Evolutionary conservation across 768 basidiomycete species (phyloP).

Genomic region (Nevesoporus exiguus): DNA sequence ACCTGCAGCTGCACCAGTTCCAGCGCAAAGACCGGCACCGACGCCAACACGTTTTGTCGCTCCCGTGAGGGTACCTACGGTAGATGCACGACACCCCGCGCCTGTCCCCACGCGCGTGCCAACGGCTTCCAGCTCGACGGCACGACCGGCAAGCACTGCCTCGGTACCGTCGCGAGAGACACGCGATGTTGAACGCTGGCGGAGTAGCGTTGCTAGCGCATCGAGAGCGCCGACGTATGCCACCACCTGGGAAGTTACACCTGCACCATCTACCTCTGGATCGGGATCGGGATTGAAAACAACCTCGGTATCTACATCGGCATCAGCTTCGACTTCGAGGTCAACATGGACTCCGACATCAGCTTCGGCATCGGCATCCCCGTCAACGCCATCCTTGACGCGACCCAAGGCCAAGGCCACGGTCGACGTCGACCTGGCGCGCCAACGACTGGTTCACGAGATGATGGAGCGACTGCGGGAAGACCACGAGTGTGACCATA

Average conservation of each 20-base stretch:
- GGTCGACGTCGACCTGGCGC: background rate
- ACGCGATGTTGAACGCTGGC: background rate
- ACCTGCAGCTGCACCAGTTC: background rate
- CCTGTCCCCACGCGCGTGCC: background rate
- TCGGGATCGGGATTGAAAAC: too few relatives aligned
- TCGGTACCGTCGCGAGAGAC: background rate
- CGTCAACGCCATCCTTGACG: background rate
- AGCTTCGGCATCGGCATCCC: background rate
- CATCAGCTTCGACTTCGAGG: background rate
- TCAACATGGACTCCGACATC: background rate
- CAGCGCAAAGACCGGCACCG: background rate
- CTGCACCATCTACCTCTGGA: too few relatives aligned
- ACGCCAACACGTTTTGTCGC: background rate
- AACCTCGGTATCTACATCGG: background rate
- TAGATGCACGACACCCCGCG: background rate
- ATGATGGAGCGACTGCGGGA: slow-evolving; percentile 40
- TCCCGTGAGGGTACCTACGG: background rate
- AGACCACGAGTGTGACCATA: slow-evolving; percentile 52
- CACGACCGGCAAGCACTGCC: background rate
- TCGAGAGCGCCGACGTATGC: background rate
- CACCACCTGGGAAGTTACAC: too few relatives aligned
- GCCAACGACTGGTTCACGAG: slow-evolving; percentile 26
- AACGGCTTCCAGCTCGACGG: background rate
- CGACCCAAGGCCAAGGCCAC: background rate
- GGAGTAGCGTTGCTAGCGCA: background rate